A percentile compares a stretch with the other conserved stretches of the same genome.
phyloP scores from a whole-genome alignment of 2,329 filamentous ascomycete species.

The Hymenoscyphus infarciens region DNA sequence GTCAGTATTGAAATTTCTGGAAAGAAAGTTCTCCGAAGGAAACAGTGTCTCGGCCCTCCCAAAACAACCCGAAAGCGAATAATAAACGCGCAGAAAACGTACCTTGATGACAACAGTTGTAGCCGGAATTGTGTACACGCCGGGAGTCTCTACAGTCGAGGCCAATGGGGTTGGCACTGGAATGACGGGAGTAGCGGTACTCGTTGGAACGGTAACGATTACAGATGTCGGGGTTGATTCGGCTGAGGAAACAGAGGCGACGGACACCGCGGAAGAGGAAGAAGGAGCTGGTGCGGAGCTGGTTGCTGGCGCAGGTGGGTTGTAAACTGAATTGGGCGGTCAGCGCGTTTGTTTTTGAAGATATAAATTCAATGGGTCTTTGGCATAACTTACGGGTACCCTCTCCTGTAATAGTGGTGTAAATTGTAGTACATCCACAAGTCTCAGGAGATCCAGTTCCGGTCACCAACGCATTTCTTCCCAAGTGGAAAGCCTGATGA shows the following conservation, averaged over 20 bases:
- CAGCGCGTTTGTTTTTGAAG: slow-evolving; percentile 5
- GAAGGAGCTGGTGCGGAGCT: slow-evolving; percentile 25
- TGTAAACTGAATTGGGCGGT: slow-evolving; percentile 19
- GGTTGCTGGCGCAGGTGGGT: slow-evolving; percentile 30
- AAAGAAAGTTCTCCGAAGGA: no score
- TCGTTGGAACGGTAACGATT: slow-evolving; percentile 36
- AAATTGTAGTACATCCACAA: slow-evolving; percentile 73
- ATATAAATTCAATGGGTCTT: neutral
- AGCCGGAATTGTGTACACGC: slow-evolving; percentile 72
- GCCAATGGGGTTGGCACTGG: slow-evolving; percentile 45
- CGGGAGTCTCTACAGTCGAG: slow-evolving; percentile 59
- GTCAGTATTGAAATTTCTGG: no score
- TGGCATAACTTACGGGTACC: slow-evolving; percentile 52
- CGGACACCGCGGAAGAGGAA: slow-evolving; percentile 13
- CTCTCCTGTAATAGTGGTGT: slow-evolving; percentile 65
- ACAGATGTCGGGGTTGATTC: neutral
- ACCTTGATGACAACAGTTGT: slow-evolving; percentile 50
- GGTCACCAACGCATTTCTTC: slow-evolving; percentile 36
- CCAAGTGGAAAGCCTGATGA: slow-evolving; percentile 56
- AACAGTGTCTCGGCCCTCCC: no score
- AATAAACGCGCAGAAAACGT: no score
- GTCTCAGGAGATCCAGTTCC: slow-evolving; percentile 38
- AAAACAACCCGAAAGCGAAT: no score
- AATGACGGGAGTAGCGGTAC: slow-evolving; percentile 34
- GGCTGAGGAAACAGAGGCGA: neutral